Evolutionary conservation across 2,329 filamentous ascomycete species (phyloP).

Genomic region (Laburnicola sp.): DNA sequence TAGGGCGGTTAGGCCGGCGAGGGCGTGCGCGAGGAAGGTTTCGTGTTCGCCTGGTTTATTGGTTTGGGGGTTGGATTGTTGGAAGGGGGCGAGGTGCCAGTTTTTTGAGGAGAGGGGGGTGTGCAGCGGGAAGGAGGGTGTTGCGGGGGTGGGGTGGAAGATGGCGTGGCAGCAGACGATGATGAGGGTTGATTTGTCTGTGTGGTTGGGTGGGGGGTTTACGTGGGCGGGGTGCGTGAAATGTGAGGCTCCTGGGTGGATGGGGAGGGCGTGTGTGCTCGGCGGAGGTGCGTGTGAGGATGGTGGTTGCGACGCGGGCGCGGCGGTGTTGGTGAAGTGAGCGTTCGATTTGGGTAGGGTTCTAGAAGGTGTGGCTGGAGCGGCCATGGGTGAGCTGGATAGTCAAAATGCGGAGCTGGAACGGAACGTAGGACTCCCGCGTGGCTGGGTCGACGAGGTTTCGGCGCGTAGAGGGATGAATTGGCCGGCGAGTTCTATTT

Average conservation of each 20-base stretch:
- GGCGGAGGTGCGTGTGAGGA: slow-evolving; percentile 9
- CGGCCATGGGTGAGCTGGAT: slow-evolving; percentile 11
- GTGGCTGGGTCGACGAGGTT: slow-evolving; percentile 2
- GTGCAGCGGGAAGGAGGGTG: slow-evolving; percentile 30
- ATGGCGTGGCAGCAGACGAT: slow-evolving; percentile 85
- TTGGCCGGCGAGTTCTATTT: background rate
- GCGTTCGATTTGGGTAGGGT: slow-evolving; percentile 38
- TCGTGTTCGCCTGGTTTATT: slow-evolving; percentile 67
- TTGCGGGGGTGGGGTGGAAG: slow-evolving; percentile 53
- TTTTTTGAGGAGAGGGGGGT: slow-evolving; percentile 43
- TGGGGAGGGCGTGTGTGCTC: slow-evolving; percentile 2
- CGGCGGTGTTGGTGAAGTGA: slow-evolving; percentile 18
- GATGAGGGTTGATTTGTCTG: slow-evolving; percentile 59
- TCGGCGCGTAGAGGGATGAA: slow-evolving; percentile 1
- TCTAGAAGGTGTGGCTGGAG: slow-evolving; percentile 34
- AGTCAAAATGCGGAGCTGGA: slow-evolving; percentile 1
- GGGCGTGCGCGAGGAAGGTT: slow-evolving; percentile 77
- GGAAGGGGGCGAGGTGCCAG: slow-evolving; percentile 75
- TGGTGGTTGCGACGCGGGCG: slow-evolving; percentile 6
- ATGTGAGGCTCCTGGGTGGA: slow-evolving; percentile 13
- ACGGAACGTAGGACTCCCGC: background rate
- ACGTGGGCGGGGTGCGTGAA: slow-evolving; percentile 37
- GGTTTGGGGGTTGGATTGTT: slow-evolving; percentile 50
- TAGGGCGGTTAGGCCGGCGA: slow-evolving; percentile 62
- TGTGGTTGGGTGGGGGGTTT: slow-evolving; percentile 30